Conservation (phyloP, 2,329 filamentous ascomycete genomes). For the Bipolaris zeicola region DNA sequence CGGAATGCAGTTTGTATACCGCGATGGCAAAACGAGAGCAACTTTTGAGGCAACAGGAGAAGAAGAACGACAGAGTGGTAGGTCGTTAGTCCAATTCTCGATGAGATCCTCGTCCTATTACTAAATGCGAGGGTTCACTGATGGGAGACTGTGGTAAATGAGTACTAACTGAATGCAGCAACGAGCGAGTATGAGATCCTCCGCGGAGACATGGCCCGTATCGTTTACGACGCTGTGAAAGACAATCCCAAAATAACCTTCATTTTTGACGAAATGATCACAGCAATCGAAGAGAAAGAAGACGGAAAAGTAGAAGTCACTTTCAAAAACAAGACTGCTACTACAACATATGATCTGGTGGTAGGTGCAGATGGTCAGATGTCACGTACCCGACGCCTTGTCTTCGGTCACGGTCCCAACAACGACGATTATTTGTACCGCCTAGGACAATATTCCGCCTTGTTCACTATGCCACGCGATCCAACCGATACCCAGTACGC, state of each 20-base stretch:
- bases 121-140: neutral
- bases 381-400: slow-evolving; percentile 34
- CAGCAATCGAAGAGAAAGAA: slow-evolving; percentile 34
- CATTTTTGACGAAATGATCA: slow-evolving; percentile 42
- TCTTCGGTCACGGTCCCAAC: slow-evolving; percentile 32
- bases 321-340: slow-evolving; percentile 43
- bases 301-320: slow-evolving; percentile 45
- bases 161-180: slow-evolving; percentile 30
- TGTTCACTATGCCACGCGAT: slow-evolving; percentile 38
- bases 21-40: slow-evolving; percentile 18
- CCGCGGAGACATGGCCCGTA: slow-evolving; percentile 59
- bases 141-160: neutral
- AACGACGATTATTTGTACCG: slow-evolving; percentile 27
- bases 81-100: slow-evolving; percentile 47
- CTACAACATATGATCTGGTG: slow-evolving; percentile 31
- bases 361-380: slow-evolving; percentile 42
- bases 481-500: slow-evolving; percentile 28
- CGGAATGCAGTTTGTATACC: slow-evolving; percentile 53
- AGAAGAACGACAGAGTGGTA: slow-evolving; percentile 15
- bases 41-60: slow-evolving; percentile 40
- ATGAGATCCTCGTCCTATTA: neutral
- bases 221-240: slow-evolving; percentile 55
- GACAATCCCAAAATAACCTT: slow-evolving; percentile 36
- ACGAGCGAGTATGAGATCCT: slow-evolving; percentile 66
- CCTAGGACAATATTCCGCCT: slow-evolving; percentile 38